Percentiles rank a stretch among this genome's conserved stretches.
Conservation (phyloP, 2,329 filamentous ascomycete genomes). For the Colletotrichum sidae region DNA sequence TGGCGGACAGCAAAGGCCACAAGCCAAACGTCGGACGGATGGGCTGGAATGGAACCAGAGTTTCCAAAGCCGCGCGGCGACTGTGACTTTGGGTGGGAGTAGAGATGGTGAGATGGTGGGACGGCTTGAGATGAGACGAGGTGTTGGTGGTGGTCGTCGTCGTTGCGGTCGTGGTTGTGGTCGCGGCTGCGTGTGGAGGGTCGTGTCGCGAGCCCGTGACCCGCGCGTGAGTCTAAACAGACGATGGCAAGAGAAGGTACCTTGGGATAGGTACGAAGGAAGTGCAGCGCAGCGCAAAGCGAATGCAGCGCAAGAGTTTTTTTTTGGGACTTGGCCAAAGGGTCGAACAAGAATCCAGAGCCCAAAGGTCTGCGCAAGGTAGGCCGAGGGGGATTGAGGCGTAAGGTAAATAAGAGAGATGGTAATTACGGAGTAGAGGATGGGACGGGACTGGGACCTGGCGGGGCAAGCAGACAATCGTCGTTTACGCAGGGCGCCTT, state of each 20-base stretch:
- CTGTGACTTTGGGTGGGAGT: not conserved
- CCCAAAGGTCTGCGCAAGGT: too few species aligned
- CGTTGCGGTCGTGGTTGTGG: conserved; percentile 2
- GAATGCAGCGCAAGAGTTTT: too few species aligned
- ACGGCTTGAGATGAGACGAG: conserved; percentile 25
- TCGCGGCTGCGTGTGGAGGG: conserved; percentile 17
- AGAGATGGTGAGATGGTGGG: too few species aligned
- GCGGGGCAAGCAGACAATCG: conserved; percentile 3
- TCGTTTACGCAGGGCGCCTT: too few species aligned
- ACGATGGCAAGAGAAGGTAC: not conserved
- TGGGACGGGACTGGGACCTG: not conserved
- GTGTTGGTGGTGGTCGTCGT: not conserved
- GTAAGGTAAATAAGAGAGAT: conserved; percentile 28
- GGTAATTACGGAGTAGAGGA: not conserved
- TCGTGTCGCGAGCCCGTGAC: conserved; percentile 24
- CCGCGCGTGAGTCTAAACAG: conserved; percentile 10
- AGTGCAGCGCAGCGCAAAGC: not conserved
- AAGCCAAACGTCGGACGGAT: conserved; percentile 33
- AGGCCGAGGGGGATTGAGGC: not conserved
- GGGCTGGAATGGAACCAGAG: conserved; percentile 16
- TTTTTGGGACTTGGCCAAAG: too few species aligned
- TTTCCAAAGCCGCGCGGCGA: conserved; percentile 24
- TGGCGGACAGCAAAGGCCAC: conserved; percentile 13
- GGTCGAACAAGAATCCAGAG: too few species aligned
- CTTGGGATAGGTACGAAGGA: conserved; percentile 7